Evolutionary conservation across 1,139 yeast genomes (phyloP).

Genomic region (Protomyces gravidus): DNA sequence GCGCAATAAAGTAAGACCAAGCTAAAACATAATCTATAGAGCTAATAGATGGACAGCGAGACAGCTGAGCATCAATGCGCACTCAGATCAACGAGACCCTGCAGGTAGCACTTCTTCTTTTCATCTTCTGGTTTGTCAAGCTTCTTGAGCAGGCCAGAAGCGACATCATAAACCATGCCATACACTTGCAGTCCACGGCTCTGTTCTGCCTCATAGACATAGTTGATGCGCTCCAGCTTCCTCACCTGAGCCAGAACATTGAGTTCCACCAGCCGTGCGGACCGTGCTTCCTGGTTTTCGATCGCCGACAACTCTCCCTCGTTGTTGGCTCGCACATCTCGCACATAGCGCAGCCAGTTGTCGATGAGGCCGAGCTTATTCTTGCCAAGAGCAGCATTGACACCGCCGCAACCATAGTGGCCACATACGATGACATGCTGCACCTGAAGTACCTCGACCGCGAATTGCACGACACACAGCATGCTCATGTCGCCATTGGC

Average conservation of each 20-base stretch:
- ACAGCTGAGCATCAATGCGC: slow-evolving; percentile 3
- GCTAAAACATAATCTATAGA: too few species aligned
- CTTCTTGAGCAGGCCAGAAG: slow-evolving; percentile 60
- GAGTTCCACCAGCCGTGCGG: slow-evolving; percentile 67
- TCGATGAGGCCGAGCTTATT: slow-evolving; percentile 69
- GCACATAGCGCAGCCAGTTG: slow-evolving; percentile 69
- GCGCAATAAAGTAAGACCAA: too few species aligned
- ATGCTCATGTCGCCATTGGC: slow-evolving; percentile 67
- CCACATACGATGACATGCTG: slow-evolving; percentile 85
- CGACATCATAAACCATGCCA: slow-evolving; percentile 85
- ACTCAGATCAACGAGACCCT: background rate
- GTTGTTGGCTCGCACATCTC: slow-evolving; percentile 64
- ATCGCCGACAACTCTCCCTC: slow-evolving; percentile 43
- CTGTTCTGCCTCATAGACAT: slow-evolving; percentile 67
- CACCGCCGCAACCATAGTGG: slow-evolving; percentile 97
- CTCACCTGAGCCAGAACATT: slow-evolving; percentile 64
- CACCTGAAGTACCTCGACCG: slow-evolving; percentile 80
- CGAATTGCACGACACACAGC: slow-evolving; percentile 83
- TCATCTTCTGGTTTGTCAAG: slow-evolving; percentile 44
- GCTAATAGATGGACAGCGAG: background rate
- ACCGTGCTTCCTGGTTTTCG: slow-evolving; percentile 48
- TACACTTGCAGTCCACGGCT: slow-evolving; percentile 76
- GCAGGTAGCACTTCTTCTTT: slow-evolving; percentile 31
- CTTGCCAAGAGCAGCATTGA: slow-evolving; percentile 75
- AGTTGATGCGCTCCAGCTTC: slow-evolving; percentile 62